These are phyloP conservation scores for Leccinum subspadiceum DNA, from an alignment of 1,284 basidiomycete species.

Conservation along the genomic window DNA sequence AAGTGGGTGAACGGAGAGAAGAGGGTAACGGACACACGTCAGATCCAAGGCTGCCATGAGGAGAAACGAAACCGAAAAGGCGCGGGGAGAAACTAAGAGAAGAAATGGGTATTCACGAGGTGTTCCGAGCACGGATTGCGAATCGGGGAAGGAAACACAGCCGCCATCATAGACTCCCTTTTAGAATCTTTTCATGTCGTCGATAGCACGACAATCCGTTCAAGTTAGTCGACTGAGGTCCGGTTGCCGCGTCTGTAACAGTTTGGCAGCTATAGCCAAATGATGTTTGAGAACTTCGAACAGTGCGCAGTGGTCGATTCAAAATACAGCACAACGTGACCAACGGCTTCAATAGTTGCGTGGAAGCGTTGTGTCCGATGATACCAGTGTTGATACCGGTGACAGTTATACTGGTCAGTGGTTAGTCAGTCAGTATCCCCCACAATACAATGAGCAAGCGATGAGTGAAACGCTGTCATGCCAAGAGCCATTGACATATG, in stretches of 20 bases:
- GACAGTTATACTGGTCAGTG: background rate
- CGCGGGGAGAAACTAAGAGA: background rate
- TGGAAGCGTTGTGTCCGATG: background rate
- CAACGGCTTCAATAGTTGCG: background rate
- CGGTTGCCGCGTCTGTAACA: background rate
- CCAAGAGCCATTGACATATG: background rate
- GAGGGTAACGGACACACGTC: slow-evolving; percentile 14
- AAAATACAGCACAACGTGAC: background rate
- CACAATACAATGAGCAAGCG: background rate
- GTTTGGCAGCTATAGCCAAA: background rate
- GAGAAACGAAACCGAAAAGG: background rate
- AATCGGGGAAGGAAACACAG: background rate
- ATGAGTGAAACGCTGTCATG: background rate
- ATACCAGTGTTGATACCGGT: background rate
- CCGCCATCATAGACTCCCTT: background rate
- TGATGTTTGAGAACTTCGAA: background rate
- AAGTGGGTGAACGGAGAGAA: background rate
- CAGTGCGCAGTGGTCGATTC: background rate
- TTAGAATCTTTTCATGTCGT: background rate
- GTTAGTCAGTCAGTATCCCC: background rate
- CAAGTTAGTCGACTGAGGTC: background rate
- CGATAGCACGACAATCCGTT: background rate
- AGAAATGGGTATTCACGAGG: slow-evolving; percentile 2
- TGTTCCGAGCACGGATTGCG: background rate
- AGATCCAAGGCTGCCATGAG: slow-evolving; percentile 19